Conservation (phyloP, 164 flowering plant species). For the Sextonia rubra region DNA sequence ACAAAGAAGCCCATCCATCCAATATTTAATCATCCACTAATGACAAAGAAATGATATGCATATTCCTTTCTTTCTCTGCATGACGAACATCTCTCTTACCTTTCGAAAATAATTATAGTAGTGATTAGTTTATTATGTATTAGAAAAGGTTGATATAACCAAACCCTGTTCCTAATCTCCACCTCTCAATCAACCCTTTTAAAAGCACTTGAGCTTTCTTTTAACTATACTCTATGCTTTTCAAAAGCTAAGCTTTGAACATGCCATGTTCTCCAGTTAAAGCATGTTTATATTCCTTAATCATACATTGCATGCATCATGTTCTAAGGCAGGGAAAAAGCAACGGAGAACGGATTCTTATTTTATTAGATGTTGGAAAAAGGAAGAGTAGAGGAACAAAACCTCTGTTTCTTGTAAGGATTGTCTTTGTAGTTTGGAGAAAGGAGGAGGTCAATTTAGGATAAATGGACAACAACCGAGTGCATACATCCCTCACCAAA, state of each 20-base stretch:
- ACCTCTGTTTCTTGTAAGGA: neutral
- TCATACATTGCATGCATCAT: neutral
- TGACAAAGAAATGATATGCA: neutral
- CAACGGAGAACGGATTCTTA: too few species aligned
- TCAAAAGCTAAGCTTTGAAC: neutral
- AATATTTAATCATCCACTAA: neutral
- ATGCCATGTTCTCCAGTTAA: neutral
- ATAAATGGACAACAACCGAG: neutral
- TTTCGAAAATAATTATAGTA: neutral
- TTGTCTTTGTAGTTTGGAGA: neutral
- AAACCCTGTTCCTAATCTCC: neutral
- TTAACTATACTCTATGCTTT: neutral
- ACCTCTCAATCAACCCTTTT: neutral
- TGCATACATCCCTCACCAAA: neutral
- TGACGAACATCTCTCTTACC: neutral
- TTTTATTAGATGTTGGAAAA: too few species aligned
- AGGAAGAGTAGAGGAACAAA: neutral
- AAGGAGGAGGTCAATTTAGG: neutral
- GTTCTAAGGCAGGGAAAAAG: neutral
- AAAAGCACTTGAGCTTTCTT: neutral
- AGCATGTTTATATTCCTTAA: slow-evolving; percentile 8
- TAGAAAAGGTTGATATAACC: neutral
- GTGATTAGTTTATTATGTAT: too few species aligned
- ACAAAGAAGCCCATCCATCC: neutral
- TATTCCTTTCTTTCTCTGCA: neutral